Conservation (phyloP, 495 filamentous ascomycete species). For the Alectoria sarmentosa region DNA sequence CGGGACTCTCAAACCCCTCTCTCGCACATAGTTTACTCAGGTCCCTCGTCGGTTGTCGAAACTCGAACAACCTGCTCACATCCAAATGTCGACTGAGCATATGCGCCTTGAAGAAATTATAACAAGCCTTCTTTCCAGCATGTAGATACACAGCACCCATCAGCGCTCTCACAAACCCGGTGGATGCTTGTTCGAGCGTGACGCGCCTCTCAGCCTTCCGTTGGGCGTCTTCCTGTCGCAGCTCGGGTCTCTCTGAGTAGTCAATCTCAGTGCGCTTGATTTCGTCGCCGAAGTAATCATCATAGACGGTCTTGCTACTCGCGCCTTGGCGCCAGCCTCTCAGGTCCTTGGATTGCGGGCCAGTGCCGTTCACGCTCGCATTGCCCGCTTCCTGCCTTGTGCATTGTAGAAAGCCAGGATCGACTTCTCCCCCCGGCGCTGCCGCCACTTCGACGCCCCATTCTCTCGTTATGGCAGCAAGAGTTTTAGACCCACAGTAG, state of each 20-base stretch:
- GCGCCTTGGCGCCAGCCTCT: constrained; percentile 62
- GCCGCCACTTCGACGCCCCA: constrained; percentile 89
- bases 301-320: constrained; percentile 63
- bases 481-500: constrained; percentile 64
- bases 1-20: constrained; percentile 81
- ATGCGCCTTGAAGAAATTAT: constrained; percentile 75
- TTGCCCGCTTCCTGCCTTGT: constrained; percentile 52
- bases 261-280: constrained; percentile 27
- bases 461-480: constrained; percentile 61
- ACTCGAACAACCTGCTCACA: constrained; percentile 68
- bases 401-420: constrained; percentile 89
- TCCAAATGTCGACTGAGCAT: constrained; percentile 74
- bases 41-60: constrained; percentile 74
- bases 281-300: constrained; percentile 71
- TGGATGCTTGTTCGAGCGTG: constrained; percentile 44
- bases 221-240: constrained; percentile 26
- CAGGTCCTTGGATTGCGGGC: constrained; percentile 33
- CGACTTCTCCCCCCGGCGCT: constrained; percentile 80
- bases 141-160: constrained; percentile 82
- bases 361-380: constrained; percentile 33
- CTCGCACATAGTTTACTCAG: constrained; percentile 70
- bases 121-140: constrained; percentile 57
- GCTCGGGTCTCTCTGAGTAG: constrained; percentile 13
- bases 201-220: constrained; percentile 30
- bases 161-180: constrained; percentile 70